Conservation (phyloP, 768 basidiomycete species). For the Suillus fuscotomentosus region DNA sequence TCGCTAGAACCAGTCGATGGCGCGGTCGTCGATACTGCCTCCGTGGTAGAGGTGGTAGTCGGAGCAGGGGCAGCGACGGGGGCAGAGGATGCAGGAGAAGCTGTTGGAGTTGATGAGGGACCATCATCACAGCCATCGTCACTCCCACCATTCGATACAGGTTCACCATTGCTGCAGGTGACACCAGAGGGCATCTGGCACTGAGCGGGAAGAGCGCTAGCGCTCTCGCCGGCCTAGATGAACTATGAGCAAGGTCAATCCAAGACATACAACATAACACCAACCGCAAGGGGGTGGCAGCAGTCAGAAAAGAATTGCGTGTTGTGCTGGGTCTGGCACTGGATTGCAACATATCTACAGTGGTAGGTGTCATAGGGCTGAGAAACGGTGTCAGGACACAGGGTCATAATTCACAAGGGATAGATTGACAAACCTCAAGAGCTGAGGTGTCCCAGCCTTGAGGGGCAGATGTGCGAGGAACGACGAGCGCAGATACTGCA, state of each 20-base stretch:
- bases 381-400: conserved; percentile 3
- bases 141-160: conserved; percentile 20
- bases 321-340: conserved; percentile 47
- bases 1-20: conserved; percentile 8
- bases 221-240: conserved; percentile 49
- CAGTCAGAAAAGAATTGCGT: conserved; percentile 62
- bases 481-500: conserved; percentile 33
- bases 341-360: conserved; percentile 57
- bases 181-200: conserved; percentile 46
- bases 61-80: background rate
- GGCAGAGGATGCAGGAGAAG: conserved; percentile 11
- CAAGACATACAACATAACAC: conserved; percentile 2
- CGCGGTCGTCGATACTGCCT: background rate
- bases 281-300: conserved; percentile 69
- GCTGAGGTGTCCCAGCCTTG: conserved; percentile 41
- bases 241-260: conserved; percentile 2
- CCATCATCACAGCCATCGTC: conserved; percentile 34
- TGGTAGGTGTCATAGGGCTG: conserved; percentile 59
- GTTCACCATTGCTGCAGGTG: conserved; percentile 17
- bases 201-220: conserved; percentile 46
- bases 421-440: conserved; percentile 40
- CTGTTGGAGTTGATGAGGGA: conserved; percentile 16
- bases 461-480: conserved; percentile 37
- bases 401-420: conserved; percentile 4
- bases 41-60: background rate